phyloP scores from a whole-genome alignment of 1,139 yeast species.

The Nakaseomyces kungkrabaensis region DNA sequence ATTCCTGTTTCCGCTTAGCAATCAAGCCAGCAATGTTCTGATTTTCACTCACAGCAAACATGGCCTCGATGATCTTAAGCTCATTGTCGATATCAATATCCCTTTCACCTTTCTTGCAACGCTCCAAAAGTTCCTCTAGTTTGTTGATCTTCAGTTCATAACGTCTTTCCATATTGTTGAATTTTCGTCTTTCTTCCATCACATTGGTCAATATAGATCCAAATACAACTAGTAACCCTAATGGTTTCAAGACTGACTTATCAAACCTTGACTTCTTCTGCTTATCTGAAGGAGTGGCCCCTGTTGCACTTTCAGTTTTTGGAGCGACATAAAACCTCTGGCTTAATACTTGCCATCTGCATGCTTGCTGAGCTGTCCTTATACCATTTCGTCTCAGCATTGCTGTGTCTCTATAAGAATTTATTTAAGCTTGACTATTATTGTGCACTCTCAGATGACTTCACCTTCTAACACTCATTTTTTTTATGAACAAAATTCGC shows the following conservation, averaged over 20 bases:
- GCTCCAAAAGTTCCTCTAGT: constrained; percentile 25
- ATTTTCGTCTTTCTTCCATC: constrained; percentile 32
- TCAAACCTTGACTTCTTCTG: constrained; percentile 24
- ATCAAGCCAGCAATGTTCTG: not conserved
- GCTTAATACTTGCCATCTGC: not conserved
- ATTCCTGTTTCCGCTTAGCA: not conserved
- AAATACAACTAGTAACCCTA: constrained; percentile 27
- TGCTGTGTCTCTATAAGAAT: not conserved
- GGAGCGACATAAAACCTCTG: not conserved
- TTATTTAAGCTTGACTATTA: no score
- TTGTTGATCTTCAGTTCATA: constrained; percentile 28
- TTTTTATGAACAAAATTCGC: no score
- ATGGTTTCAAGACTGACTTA: constrained; percentile 27
- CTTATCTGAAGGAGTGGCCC: no score
- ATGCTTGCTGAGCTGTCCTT: not conserved
- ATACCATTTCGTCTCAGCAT: not conserved
- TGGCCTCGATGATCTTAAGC: constrained; percentile 28
- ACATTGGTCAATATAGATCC: constrained; percentile 32
- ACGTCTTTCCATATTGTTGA: constrained; percentile 33
- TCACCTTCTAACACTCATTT: no score
- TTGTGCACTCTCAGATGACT: no score
- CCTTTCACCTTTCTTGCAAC: constrained; percentile 22
- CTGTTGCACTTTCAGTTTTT: not conserved
- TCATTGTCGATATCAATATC: constrained; percentile 27
- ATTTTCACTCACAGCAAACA: constrained; percentile 17